Conservation (phyloP, 2,329 filamentous ascomycete species). For the Dryadomyces quercus-mongolicae region DNA sequence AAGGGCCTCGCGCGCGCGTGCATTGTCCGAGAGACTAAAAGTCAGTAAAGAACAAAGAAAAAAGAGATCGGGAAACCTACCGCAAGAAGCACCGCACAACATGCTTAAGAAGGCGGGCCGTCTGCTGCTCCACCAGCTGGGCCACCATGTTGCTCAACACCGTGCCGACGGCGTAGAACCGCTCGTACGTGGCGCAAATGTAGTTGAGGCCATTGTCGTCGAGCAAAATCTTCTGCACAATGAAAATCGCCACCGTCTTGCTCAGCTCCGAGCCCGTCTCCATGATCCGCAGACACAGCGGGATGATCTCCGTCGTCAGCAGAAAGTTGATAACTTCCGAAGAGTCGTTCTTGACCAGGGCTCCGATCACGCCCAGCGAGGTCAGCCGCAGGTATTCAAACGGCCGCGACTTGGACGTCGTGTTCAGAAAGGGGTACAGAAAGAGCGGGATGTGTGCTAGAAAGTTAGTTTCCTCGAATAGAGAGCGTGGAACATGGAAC, state of each 20-base stretch:
- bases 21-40: conserved; percentile 80
- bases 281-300: conserved; percentile 95
- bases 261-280: conserved; percentile 96
- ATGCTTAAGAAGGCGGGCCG: conserved; percentile 88
- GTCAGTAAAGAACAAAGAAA: background rate
- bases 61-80: conserved; percentile 35
- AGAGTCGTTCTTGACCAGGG: conserved; percentile 96
- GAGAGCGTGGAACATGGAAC: too few species aligned
- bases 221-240: conserved; percentile 95
- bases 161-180: conserved; percentile 95
- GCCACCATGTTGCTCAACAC: conserved; percentile 98
- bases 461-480: too few species aligned
- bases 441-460: conserved; percentile 93
- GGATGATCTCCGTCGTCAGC: conserved; percentile 95
- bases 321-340: conserved; percentile 99
- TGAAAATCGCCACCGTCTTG: conserved; percentile 99
- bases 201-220: conserved; percentile 96
- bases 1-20: conserved; percentile 84
- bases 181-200: conserved; percentile 96
- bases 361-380: conserved; percentile 90
- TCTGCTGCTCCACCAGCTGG: conserved; percentile 95
- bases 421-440: conserved; percentile 96
- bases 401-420: conserved; percentile 91
- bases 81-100: conserved; percentile 94
- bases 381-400: conserved; percentile 97